Conservation (phyloP, 257 asterid genomes). For the Solanum pinnatisectum region DNA sequence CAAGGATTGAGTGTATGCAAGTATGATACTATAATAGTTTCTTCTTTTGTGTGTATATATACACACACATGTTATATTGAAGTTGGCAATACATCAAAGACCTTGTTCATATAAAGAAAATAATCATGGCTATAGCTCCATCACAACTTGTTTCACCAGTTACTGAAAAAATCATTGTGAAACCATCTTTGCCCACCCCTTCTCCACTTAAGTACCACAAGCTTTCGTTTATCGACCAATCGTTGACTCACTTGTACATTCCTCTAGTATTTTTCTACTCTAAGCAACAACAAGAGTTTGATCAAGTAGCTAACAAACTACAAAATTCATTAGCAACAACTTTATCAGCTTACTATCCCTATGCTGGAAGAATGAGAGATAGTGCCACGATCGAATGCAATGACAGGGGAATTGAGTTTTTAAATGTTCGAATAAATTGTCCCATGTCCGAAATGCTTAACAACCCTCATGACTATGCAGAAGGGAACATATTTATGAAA, state of each 20-base stretch:
- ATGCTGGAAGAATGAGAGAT: background rate
- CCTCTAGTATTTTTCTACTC: constrained; percentile 3
- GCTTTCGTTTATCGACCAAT: background rate
- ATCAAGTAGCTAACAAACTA: background rate
- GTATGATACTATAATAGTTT: background rate
- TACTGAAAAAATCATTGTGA: background rate
- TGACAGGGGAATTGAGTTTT: background rate
- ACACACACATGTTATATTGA: background rate
- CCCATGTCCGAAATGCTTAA: background rate
- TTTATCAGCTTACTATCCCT: background rate
- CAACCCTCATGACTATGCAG: background rate
- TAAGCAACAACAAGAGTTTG: background rate
- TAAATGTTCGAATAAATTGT: background rate
- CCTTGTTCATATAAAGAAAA: background rate
- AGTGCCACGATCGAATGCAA: background rate
- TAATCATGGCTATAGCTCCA: background rate
- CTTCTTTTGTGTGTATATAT: background rate
- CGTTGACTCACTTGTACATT: background rate
- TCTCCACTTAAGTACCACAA: background rate
- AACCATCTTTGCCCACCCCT: background rate
- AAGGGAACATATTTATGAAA: background rate
- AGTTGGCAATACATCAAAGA: background rate
- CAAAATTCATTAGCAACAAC: background rate
- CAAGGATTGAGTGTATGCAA: background rate
- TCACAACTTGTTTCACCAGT: background rate